Evolutionary conservation across 495 filamentous ascomycete species (phyloP).

Genomic region (Hypoxylon perforatum): DNA sequence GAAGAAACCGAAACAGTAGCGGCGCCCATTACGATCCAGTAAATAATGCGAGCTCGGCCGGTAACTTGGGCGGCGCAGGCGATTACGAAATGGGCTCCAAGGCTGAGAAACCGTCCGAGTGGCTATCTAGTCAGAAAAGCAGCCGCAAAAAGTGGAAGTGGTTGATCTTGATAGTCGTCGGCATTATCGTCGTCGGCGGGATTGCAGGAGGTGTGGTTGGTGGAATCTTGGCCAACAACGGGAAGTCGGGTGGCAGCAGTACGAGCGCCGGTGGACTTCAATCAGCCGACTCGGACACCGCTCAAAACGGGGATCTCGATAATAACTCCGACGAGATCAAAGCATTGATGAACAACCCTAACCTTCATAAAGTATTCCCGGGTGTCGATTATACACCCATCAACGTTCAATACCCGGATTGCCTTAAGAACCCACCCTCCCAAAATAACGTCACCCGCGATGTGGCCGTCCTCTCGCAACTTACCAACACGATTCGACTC

Average conservation of each 20-base stretch:
- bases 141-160: conserved; percentile 76
- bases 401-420: conserved; percentile 90
- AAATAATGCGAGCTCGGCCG: conserved; percentile 38
- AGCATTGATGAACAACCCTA: conserved; percentile 77
- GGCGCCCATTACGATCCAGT: conserved; percentile 54
- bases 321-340: conserved; percentile 84
- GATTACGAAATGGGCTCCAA: conserved; percentile 43
- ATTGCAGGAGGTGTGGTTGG: conserved; percentile 85
- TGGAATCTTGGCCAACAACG: conserved; percentile 72
- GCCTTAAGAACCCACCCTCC: conserved; percentile 77
- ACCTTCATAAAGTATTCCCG: conserved; percentile 92
- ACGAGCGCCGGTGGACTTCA: conserved; percentile 36
- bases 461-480: conserved; percentile 87
- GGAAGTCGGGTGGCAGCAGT: conserved; percentile 45
- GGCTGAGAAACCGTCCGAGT: conserved; percentile 64
- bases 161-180: conserved; percentile 70
- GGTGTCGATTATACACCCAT: conserved; percentile 98
- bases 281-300: conserved; percentile 56
- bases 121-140: conserved; percentile 66
- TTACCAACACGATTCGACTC: conserved; percentile 88
- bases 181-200: conserved; percentile 72
- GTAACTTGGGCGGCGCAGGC: conserved; percentile 36
- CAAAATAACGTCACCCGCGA: conserved; percentile 97
- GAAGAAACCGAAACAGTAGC: conserved; percentile 50
- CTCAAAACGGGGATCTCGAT: conserved; percentile 73